Evolutionary conservation across 1,139 yeast species (phyloP).

Genomic region (Fermentozyma sake): DNA sequence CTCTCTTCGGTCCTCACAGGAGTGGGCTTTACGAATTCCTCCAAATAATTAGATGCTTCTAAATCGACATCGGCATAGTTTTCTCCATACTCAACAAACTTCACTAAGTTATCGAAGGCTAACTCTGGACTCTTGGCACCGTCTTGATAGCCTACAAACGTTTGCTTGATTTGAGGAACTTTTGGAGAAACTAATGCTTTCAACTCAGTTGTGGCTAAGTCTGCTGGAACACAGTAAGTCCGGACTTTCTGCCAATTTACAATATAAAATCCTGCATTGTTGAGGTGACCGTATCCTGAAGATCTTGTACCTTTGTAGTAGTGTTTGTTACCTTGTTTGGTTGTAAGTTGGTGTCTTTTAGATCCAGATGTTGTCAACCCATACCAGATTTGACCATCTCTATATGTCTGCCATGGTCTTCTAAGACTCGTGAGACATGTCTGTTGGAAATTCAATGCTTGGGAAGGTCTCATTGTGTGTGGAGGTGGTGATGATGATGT

Average conservation of each 20-base stretch:
- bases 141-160: conserved; percentile 62
- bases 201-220: conserved; percentile 39
- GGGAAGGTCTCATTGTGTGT: conserved; percentile 55
- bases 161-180: conserved; percentile 66
- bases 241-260: conserved; percentile 84
- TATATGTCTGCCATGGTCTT: conserved; percentile 86
- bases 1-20: no score
- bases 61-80: conserved; percentile 37
- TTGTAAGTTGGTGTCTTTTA: conserved; percentile 79
- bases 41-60: conserved; percentile 36
- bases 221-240: conserved; percentile 81
- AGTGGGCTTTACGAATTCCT: conserved; percentile 38
- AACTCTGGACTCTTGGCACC: conserved; percentile 74
- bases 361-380: conserved; percentile 76
- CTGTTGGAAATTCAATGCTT: conserved; percentile 48
- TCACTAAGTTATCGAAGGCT: conserved; percentile 67
- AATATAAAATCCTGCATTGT: conserved; percentile 67
- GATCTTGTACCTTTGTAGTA: conserved; percentile 96
- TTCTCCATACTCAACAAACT: conserved; percentile 71
- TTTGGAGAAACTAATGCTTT: conserved; percentile 72
- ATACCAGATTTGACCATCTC: conserved; percentile 81
- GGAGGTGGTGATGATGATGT: no score
- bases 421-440: conserved; percentile 51
- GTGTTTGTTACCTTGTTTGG: conserved; percentile 92
- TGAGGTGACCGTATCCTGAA: conserved; percentile 82